phyloP scores from a whole-genome alignment of 306 rosid species.

The Castanopsis chinensis region DNA sequence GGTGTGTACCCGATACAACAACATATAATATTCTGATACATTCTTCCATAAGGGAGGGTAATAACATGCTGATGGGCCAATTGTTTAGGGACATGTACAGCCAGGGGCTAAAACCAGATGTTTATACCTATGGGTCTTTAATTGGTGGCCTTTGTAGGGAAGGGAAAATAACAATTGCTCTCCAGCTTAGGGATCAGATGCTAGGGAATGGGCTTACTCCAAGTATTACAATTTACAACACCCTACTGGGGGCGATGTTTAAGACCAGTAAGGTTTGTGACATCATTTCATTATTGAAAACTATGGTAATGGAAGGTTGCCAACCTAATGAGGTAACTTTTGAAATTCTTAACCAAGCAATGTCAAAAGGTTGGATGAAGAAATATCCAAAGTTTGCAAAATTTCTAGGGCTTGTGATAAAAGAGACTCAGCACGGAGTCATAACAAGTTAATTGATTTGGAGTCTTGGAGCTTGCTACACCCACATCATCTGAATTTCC shows the following conservation, averaged over 20 bases:
- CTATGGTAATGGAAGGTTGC: conserved; percentile 28
- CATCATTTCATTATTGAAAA: conserved; percentile 20
- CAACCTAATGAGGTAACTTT: conserved; percentile 19
- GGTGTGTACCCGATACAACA: conserved; percentile 13
- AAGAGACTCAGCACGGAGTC: conserved; percentile 2
- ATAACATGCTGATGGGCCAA: conserved; percentile 1
- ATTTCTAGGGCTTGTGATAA: conserved; percentile 15
- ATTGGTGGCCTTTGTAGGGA: conserved; percentile 31
- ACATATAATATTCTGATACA: conserved; percentile 39
- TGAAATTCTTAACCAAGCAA: conserved; percentile 21
- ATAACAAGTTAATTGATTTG: background rate
- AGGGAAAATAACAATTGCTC: conserved; percentile 28
- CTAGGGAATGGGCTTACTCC: conserved; percentile 29
- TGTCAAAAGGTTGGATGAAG: conserved; percentile 17
- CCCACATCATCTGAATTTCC: background rate
- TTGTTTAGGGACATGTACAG: conserved; percentile 30
- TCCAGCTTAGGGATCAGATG: conserved; percentile 25
- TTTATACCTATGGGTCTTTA: conserved; percentile 24
- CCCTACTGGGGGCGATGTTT: conserved; percentile 27
- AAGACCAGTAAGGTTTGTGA: conserved; percentile 9
- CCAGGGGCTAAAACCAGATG: conserved; percentile 33
- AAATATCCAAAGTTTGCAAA: conserved; percentile 12
- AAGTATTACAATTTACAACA: conserved; percentile 29
- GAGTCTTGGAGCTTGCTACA: background rate
- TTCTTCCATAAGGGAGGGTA: conserved; percentile 26